Percentiles rank a stretch among this genome's conserved stretches.
Conservation (phyloP, 1,139 yeast genomes). For the Pneumocystis wakefieldiae region DNA sequence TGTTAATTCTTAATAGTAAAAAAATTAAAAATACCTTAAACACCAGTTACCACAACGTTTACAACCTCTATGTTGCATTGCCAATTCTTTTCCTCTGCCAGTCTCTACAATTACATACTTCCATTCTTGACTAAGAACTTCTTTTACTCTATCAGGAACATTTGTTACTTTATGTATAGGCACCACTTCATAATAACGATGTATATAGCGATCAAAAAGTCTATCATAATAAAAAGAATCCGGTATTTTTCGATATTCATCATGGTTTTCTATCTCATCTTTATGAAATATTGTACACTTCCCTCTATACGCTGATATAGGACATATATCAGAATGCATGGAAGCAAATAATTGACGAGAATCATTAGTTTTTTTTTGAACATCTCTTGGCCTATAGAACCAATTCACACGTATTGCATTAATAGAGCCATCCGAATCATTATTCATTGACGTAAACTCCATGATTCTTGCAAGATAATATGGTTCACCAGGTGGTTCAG, state of each 20-base stretch:
- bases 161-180: conserved; percentile 43
- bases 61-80: conserved; percentile 55
- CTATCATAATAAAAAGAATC: conserved; percentile 74
- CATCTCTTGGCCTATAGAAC: conserved; percentile 83
- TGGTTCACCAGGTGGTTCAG: conserved; percentile 94
- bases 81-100: conserved; percentile 50
- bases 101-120: conserved; percentile 63
- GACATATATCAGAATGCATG: conserved; percentile 76
- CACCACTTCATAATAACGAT: conserved; percentile 65
- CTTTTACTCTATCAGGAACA: conserved; percentile 44
- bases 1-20: background rate
- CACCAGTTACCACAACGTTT: conserved; percentile 77
- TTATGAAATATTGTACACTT: conserved; percentile 53
- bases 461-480: conserved; percentile 75
- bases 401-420: conserved; percentile 59
- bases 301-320: conserved; percentile 64
- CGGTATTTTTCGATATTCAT: conserved; percentile 41
- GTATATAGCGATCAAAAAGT: conserved; percentile 74
- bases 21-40: conserved; percentile 20
- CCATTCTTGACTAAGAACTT: conserved; percentile 52
- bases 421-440: conserved; percentile 2
- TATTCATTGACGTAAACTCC: conserved; percentile 39
- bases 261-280: conserved; percentile 47
- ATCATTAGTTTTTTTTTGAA: conserved; percentile 51
- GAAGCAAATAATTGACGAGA: conserved; percentile 70